Percentiles rank a stretch among this genome's conserved stretches.
Evolutionary conservation across 805 yeast genomes (phyloP).

Genomic region (Candida silvatica): DNA sequence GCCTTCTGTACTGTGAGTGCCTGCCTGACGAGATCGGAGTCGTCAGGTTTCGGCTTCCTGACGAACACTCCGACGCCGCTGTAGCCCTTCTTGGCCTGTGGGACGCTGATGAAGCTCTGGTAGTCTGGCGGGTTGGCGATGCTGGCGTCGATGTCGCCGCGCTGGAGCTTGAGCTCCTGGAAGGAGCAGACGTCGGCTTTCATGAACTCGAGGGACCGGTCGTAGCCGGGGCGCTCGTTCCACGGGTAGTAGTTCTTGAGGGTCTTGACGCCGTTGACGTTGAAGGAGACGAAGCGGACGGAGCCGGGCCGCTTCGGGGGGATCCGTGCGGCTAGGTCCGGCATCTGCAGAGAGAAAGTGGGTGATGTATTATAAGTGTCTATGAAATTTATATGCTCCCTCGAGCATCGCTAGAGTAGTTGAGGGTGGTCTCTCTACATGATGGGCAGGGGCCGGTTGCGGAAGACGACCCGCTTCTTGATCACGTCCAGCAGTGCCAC

Average conservation of each 20-base stretch:
- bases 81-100: slow-evolving; percentile 68
- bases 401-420: slow-evolving; percentile 1
- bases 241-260: slow-evolving; percentile 81
- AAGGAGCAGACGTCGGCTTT: slow-evolving; percentile 73
- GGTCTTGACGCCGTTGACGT: slow-evolving; percentile 79
- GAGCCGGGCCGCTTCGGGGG: slow-evolving; percentile 1
- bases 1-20: slow-evolving; percentile 55
- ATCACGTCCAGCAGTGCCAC: slow-evolving; percentile 55
- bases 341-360: background rate
- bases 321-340: background rate
- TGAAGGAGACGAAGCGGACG: slow-evolving; percentile 43
- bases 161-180: slow-evolving; percentile 75
- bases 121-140: slow-evolving; percentile 43
- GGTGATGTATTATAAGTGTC: too few species aligned
- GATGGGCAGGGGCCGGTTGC: slow-evolving; percentile 66
- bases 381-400: slow-evolving; percentile 2
- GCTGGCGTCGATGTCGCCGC: slow-evolving; percentile 30
- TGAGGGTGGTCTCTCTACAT: too few species aligned
- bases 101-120: slow-evolving; percentile 60
- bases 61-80: slow-evolving; percentile 87
- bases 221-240: slow-evolving; percentile 39
- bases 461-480: slow-evolving; percentile 49
- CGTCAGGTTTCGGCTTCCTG: slow-evolving; percentile 38
- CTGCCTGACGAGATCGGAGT: slow-evolving; percentile 26
- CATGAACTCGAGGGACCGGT: slow-evolving; percentile 42